Evolutionary conservation across 2,329 filamentous ascomycete species (phyloP).

Genomic region (Colletotrichum brevisporum): DNA sequence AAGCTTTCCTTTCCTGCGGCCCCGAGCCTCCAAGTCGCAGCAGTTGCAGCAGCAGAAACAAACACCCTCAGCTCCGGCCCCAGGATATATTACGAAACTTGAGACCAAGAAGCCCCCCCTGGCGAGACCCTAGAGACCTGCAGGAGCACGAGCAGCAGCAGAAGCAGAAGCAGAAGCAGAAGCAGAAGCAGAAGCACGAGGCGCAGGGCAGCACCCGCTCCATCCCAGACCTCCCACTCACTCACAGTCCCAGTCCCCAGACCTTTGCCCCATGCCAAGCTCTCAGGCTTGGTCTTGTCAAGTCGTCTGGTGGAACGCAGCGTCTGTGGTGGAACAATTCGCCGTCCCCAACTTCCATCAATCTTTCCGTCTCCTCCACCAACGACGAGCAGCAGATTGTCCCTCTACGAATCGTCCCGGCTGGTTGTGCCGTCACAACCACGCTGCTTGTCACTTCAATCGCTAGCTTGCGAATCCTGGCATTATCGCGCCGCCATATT

Average conservation of each 20-base stretch:
- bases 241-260: neutral
- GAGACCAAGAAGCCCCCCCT: constrained; percentile 27
- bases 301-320: constrained; percentile 37
- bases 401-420: constrained; percentile 20
- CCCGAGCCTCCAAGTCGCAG: neutral
- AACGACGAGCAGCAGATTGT: constrained; percentile 39
- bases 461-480: constrained; percentile 22
- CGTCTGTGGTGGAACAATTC: constrained; percentile 44
- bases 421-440: constrained; percentile 31
- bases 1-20: constrained; percentile 32
- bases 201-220: constrained; percentile 7
- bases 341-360: constrained; percentile 39
- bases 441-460: constrained; percentile 28
- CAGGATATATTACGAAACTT: neutral
- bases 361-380: constrained; percentile 42
- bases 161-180: constrained; percentile 1
- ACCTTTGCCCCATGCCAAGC: constrained; percentile 40
- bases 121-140: constrained; percentile 20
- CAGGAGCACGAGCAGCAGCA: constrained; percentile 9
- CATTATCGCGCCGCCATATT: constrained; percentile 36
- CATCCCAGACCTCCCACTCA: constrained; percentile 4
- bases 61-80: neutral
- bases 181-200: neutral
- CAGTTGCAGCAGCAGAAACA: constrained; percentile 12
- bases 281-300: constrained; percentile 36